These are phyloP conservation scores for Stenocarpella maydis DNA, from an alignment of 2,329 filamentous ascomycete species.

Conservation along the genomic window DNA sequence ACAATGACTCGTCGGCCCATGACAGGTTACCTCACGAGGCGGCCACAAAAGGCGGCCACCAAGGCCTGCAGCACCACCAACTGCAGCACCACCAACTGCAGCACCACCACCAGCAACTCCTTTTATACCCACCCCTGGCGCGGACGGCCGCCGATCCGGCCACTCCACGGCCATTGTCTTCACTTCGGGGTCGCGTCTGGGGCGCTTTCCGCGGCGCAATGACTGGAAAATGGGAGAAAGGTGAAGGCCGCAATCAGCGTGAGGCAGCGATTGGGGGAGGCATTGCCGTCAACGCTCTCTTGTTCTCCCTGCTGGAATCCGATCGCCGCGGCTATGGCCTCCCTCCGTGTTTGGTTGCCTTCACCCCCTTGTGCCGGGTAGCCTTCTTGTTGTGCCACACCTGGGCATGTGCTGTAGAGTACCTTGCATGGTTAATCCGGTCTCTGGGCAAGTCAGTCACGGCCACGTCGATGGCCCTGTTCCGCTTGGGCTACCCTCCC, in stretches of 20 bases:
- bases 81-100: neutral
- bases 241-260: constrained; percentile 17
- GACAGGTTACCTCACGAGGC: constrained; percentile 21
- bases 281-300: neutral
- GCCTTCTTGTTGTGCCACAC: neutral
- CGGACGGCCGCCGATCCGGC: constrained; percentile 21
- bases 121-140: constrained; percentile 24
- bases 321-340: neutral
- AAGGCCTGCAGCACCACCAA: neutral
- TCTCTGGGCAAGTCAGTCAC: constrained; percentile 25
- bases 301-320: neutral
- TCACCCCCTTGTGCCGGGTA: constrained; percentile 2
- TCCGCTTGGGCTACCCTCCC: constrained; percentile 23
- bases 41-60: constrained; percentile 18
- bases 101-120: no score
- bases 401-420: constrained; percentile 21
- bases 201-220: constrained; percentile 19
- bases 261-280: neutral
- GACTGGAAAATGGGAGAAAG: neutral
- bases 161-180: neutral
- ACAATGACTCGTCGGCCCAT: constrained; percentile 26
- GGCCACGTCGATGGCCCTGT: constrained; percentile 24
- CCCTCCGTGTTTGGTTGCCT: neutral
- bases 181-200: constrained; percentile 18
- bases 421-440: constrained; percentile 28